Percentiles rank a stretch among this genome's conserved stretches.
Conservation (phyloP, 768 basidiomycete genomes). For the Auricularia sp. region DNA sequence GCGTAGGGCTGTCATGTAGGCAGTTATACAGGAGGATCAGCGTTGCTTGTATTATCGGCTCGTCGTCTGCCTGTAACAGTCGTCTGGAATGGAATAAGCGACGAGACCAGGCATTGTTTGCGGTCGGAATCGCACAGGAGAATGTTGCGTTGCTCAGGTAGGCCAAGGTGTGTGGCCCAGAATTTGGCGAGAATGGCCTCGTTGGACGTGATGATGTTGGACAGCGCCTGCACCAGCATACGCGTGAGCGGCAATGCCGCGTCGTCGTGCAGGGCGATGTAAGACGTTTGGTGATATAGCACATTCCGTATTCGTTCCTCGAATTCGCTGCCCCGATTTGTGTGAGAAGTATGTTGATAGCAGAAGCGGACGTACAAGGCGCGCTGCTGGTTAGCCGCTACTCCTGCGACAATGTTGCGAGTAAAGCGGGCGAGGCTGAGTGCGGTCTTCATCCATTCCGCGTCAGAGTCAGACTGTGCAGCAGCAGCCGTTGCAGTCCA, state of each 20-base stretch:
- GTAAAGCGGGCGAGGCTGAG: constrained; percentile 63
- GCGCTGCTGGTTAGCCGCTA: constrained; percentile 55
- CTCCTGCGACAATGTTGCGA: constrained; percentile 73
- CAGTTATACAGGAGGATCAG: constrained; percentile 68
- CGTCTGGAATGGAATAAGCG: constrained; percentile 21
- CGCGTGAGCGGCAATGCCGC: constrained; percentile 55
- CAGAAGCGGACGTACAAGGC: constrained; percentile 45
- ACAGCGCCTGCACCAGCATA: constrained; percentile 65
- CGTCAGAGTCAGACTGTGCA: constrained; percentile 5
- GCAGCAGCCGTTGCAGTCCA: constrained; percentile 41
- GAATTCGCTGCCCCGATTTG: constrained; percentile 37
- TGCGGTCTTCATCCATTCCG: constrained; percentile 16
- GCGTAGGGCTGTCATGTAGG: constrained; percentile 41
- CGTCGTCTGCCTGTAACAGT: constrained; percentile 52
- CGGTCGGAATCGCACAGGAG: constrained; percentile 45
- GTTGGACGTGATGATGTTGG: constrained; percentile 76
- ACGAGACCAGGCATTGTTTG: neutral
- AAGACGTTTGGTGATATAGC: constrained; percentile 68
- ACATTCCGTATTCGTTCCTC: constrained; percentile 61
- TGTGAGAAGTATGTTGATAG: neutral
- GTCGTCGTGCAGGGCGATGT: constrained; percentile 53
- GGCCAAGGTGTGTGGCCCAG: constrained; percentile 55
- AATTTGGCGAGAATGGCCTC: constrained; percentile 42
- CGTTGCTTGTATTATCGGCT: constrained; percentile 46
- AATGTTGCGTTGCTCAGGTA: constrained; percentile 64